Percentiles rank a stretch among this genome's conserved stretches.
phyloP scores from a whole-genome alignment of 2,329 filamentous ascomycete genomes.

The Exutisphaerella laricina region DNA sequence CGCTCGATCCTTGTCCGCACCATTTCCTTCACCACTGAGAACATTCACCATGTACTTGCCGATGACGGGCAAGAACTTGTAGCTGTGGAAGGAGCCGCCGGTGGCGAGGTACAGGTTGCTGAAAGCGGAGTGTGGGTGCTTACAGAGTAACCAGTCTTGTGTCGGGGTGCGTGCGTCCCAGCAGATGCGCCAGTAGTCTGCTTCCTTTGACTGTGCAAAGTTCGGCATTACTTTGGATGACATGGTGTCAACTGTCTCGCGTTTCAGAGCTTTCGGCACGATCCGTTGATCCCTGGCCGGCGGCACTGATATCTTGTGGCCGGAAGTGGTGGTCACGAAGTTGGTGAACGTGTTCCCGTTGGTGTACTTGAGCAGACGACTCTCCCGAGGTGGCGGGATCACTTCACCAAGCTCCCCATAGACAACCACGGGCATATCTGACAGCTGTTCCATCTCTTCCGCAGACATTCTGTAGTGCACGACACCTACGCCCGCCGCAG shows the following conservation, averaged over 20 bases:
- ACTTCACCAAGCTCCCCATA: slow-evolving; percentile 45
- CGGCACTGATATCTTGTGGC: slow-evolving; percentile 50
- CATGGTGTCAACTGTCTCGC: slow-evolving; percentile 14
- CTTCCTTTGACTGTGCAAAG: slow-evolving; percentile 30
- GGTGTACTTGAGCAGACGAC: slow-evolving; percentile 54
- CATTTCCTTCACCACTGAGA: slow-evolving; percentile 33
- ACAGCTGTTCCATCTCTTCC: slow-evolving; percentile 45
- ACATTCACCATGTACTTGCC: slow-evolving; percentile 53
- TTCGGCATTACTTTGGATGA: slow-evolving; percentile 29
- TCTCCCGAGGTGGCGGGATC: slow-evolving; percentile 46
- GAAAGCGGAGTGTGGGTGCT: slow-evolving; percentile 45
- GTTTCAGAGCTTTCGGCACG: slow-evolving; percentile 13
- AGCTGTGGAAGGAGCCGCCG: slow-evolving; percentile 57
- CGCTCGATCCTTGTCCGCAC: slow-evolving; percentile 32
- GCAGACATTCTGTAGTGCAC: slow-evolving; percentile 52
- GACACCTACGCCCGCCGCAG: slow-evolving; percentile 55
- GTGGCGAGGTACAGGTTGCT: slow-evolving; percentile 55
- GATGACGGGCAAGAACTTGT: slow-evolving; percentile 52
- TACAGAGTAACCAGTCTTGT: slow-evolving; percentile 56
- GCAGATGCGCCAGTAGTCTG: slow-evolving; percentile 43
- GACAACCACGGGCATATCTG: slow-evolving; percentile 50
- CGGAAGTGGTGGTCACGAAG: slow-evolving; percentile 43
- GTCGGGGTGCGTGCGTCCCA: slow-evolving; percentile 59
- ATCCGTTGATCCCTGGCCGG: slow-evolving; percentile 21
- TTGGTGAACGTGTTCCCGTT: slow-evolving; percentile 53